A percentile compares a stretch with the other conserved stretches of the same genome.
These are phyloP conservation scores for Penicillium freii DNA, from an alignment of 2,329 filamentous ascomycete species.

Conservation along the genomic window DNA sequence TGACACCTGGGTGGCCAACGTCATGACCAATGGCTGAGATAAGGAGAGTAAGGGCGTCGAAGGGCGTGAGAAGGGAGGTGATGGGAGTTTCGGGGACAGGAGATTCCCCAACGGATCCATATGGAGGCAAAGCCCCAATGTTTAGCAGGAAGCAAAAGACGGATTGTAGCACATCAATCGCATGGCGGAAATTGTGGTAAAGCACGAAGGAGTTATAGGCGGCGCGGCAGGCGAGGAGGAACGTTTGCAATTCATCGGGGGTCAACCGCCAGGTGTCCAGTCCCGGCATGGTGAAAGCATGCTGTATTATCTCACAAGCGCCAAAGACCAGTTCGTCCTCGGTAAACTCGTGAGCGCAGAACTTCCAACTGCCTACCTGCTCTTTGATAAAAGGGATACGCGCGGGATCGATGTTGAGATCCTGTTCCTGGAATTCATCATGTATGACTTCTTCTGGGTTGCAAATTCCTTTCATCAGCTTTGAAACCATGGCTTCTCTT, in stretches of 20 bases:
- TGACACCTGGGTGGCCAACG: slow-evolving; percentile 94
- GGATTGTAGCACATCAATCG: slow-evolving; percentile 92
- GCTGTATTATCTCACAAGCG: slow-evolving; percentile 83
- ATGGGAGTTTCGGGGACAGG: slow-evolving; percentile 58
- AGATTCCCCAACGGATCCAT: slow-evolving; percentile 47
- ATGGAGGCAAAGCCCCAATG: slow-evolving; percentile 72
- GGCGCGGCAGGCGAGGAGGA: slow-evolving; percentile 80
- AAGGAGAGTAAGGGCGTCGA: slow-evolving; percentile 83
- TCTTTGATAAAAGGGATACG: slow-evolving; percentile 65
- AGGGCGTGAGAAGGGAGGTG: slow-evolving; percentile 73
- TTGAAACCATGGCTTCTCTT: slow-evolving; percentile 86
- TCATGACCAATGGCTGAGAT: slow-evolving; percentile 98
- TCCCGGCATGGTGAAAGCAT: slow-evolving; percentile 78
- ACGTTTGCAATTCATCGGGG: slow-evolving; percentile 78
- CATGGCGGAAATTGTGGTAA: slow-evolving; percentile 98
- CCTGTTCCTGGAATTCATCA: slow-evolving; percentile 60
- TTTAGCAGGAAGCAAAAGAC: slow-evolving; percentile 85
- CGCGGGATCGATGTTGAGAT: slow-evolving; percentile 66
- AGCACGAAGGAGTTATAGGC: slow-evolving; percentile 97
- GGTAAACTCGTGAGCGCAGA: slow-evolving; percentile 82
- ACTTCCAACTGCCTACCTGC: slow-evolving; percentile 76
- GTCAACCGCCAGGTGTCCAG: slow-evolving; percentile 77
- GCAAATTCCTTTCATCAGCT: slow-evolving; percentile 85
- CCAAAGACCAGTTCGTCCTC: slow-evolving; percentile 89
- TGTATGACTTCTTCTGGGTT: slow-evolving; percentile 63